Conservation (phyloP, 2,329 filamentous ascomycete species). For the Ceratocystis ficicola region DNA sequence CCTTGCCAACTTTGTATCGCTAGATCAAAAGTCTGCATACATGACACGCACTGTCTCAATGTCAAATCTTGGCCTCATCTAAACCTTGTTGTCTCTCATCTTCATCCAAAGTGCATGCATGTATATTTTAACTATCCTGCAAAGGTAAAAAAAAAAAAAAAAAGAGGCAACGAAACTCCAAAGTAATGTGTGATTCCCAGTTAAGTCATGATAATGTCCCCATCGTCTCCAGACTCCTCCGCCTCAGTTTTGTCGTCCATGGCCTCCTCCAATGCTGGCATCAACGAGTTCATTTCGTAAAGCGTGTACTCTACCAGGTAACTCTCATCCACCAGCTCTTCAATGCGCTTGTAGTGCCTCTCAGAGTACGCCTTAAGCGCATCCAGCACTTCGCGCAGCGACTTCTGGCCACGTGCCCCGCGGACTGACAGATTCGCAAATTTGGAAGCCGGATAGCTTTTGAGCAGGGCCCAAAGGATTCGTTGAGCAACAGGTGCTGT, state of each 20-base stretch:
- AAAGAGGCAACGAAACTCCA: slow-evolving; percentile 12
- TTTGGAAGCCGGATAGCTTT: slow-evolving; percentile 65
- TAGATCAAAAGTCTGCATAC: neutral
- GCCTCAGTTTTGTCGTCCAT: slow-evolving; percentile 29
- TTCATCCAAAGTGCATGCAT: slow-evolving; percentile 5
- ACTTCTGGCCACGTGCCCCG: slow-evolving; percentile 47
- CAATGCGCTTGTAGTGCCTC: slow-evolving; percentile 77
- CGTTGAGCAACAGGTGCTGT: slow-evolving; percentile 77
- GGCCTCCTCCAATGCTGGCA: slow-evolving; percentile 32
- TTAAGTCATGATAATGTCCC: slow-evolving; percentile 34
- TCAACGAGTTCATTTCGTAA: slow-evolving; percentile 74
- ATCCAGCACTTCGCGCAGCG: slow-evolving; percentile 71
- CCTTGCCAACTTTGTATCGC: neutral
- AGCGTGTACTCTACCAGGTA: slow-evolving; percentile 90
- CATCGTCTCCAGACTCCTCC: slow-evolving; percentile 31
- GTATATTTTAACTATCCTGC: slow-evolving; percentile 17
- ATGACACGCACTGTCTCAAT: neutral
- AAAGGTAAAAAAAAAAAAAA: neutral
- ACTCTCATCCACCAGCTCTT: slow-evolving; percentile 86
- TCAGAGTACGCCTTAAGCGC: slow-evolving; percentile 86
- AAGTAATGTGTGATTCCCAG: slow-evolving; percentile 12
- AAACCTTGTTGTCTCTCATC: neutral
- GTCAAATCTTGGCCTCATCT: neutral
- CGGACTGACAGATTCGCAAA: slow-evolving; percentile 58
- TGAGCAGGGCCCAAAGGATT: slow-evolving; percentile 67